Evolutionary conservation across 306 rosid species (phyloP).

Genomic region (Trifolium fragiferum): DNA sequence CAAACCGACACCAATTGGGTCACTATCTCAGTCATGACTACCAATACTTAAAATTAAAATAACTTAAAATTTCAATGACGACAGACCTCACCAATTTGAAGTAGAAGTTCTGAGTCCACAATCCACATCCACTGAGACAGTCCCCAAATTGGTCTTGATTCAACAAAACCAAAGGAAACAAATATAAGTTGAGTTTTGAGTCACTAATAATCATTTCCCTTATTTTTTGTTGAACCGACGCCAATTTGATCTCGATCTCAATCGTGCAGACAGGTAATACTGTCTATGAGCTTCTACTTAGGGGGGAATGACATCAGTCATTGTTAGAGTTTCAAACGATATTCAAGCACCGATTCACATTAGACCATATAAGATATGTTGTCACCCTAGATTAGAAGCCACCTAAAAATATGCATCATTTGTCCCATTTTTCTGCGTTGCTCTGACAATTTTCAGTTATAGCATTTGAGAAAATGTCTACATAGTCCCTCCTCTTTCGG

Average conservation of each 20-base stretch:
- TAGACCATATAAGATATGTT: not conserved
- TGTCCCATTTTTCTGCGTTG: conserved; percentile 44
- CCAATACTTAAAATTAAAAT: not conserved
- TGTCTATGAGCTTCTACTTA: not conserved
- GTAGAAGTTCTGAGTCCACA: not conserved
- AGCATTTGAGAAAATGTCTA: conserved; percentile 43
- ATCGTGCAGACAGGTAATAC: not conserved
- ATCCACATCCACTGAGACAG: not conserved
- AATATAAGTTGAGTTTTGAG: not conserved
- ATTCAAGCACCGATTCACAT: not conserved
- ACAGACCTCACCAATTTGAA: not conserved
- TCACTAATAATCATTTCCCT: not conserved
- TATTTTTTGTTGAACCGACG: too few species aligned
- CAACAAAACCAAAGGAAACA: too few species aligned
- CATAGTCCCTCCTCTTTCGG: conserved; percentile 37
- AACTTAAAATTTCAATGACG: not conserved
- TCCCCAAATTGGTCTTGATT: not conserved
- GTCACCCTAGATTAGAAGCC: not conserved
- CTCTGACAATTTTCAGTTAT: conserved; percentile 36
- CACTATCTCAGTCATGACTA: too few species aligned
- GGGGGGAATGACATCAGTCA: not conserved
- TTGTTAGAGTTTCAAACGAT: not conserved
- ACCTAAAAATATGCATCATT: conserved; percentile 49
- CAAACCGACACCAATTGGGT: too few species aligned
- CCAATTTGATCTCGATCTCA: not conserved